Evolutionary conservation across 768 basidiomycete genomes (phyloP), one percentile per base, ranked within the genome.

Genomic region (Mycena crocata): DNA sequence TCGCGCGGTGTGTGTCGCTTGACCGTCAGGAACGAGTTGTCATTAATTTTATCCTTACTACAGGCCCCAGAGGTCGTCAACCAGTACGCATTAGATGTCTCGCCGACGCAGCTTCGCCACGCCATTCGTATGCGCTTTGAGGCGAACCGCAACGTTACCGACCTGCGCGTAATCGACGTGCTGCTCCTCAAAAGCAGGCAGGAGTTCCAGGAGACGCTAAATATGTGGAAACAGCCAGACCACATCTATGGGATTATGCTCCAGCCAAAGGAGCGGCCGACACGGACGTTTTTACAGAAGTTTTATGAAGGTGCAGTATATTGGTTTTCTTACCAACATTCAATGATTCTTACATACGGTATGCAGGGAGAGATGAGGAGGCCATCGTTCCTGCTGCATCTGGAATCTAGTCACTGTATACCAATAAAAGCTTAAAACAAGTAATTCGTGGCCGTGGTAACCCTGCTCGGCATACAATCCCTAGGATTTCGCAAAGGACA

Each of bases 141-240:
- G 78, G 84, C 85, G 68, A 93, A 97, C 83, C 87, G 91, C 58
- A 83, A 92, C 72, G 89, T 98, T 40, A 88, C 90, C 48, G 94
- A 99, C 81, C 80, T 87, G 30, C 88, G 89, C 60, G 89, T 92
- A 26, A 89, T 99, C 76, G 95, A 99, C 77, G 82, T 97, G 48
- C 84, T 98, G 72, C 75, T 98, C 42, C 85, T 92, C 75, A 98
- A 98, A 84, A 85, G 88, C 57, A 84, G 89, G 68, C 92, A 90
- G 81, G 95, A 98, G 71, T 94, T 89, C 74, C 97, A 99, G 84
- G 97, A 98, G 84, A 91, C 92, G 57, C 84, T 98, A 85, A 98
- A 98, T 76, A 88, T 87, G 72, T 98, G 96, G 96, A 96, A 96
- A 75, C 92, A 93, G 82, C 86, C 84, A 45, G 92, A 94, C 66